phyloP scores from a whole-genome alignment of 2,329 filamentous ascomycete genomes.

The Claviceps pusilla region DNA sequence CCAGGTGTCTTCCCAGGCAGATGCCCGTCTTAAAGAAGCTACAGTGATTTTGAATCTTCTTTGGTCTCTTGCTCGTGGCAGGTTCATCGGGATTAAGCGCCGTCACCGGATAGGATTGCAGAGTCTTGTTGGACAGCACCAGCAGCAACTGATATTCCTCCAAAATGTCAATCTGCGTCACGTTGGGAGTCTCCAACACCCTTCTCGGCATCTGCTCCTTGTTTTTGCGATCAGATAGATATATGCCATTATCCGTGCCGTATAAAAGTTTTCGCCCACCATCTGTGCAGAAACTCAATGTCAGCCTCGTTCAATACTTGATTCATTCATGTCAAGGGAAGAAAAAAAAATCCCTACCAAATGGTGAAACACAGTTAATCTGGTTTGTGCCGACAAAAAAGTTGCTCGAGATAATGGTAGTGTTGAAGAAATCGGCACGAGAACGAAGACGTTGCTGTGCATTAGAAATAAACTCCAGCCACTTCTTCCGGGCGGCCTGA shows the following conservation, averaged over 20 bases:
- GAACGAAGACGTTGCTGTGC: constrained; percentile 79
- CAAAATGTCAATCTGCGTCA: constrained; percentile 90
- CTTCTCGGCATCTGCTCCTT: constrained; percentile 69
- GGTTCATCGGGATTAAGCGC: constrained; percentile 75
- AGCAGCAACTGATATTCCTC: constrained; percentile 89
- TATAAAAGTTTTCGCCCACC: constrained; percentile 89
- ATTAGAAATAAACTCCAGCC: constrained; percentile 87
- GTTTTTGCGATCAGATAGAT: constrained; percentile 76
- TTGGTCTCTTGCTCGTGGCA: constrained; percentile 66
- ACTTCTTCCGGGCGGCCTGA: constrained; percentile 79
- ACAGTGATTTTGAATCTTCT: constrained; percentile 93
- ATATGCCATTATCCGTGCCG: constrained; percentile 88
- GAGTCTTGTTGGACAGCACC: constrained; percentile 82
- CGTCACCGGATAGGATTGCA: constrained; percentile 77
- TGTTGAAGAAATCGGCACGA: constrained; percentile 82
- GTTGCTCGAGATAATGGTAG: constrained; percentile 42
- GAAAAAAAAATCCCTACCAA: constrained; percentile 40
- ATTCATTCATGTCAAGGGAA: not conserved
- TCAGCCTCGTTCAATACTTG: not conserved
- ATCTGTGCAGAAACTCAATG: constrained; percentile 35
- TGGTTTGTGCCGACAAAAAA: constrained; percentile 56
- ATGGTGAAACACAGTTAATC: constrained; percentile 88
- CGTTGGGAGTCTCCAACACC: constrained; percentile 71
- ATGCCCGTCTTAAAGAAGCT: constrained; percentile 98
- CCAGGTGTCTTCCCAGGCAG: constrained; percentile 81